phyloP scores from a whole-genome alignment of 257 asterid genomes.

The Nicotiana noctiflora region DNA sequence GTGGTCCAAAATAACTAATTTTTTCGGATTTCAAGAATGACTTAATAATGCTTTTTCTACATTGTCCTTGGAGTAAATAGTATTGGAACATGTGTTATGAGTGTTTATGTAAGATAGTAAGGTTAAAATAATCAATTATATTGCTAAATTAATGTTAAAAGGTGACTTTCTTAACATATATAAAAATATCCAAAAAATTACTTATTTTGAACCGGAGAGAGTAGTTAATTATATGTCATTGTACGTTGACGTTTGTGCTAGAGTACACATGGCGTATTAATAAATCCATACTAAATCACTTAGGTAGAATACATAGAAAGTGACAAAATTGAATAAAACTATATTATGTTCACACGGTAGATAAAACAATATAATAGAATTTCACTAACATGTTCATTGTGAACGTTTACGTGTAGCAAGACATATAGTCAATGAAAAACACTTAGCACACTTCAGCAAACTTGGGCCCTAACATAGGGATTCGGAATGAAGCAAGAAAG shows the following conservation, averaged over 20 bases:
- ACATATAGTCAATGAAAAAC: background rate
- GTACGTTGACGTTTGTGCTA: background rate
- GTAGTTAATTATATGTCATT: background rate
- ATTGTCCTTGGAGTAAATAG: too few species aligned
- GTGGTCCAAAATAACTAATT: too few species aligned
- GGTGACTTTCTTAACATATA: too few species aligned
- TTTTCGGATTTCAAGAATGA: too few species aligned
- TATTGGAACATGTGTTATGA: too few species aligned
- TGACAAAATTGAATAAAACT: background rate
- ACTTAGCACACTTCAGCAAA: background rate
- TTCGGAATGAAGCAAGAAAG: background rate
- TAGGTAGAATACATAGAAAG: background rate
- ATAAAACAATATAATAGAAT: background rate
- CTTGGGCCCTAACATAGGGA: background rate
- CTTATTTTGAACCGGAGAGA: too few species aligned
- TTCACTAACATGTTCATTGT: background rate
- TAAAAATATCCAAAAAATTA: too few species aligned
- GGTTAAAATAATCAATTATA: too few species aligned
- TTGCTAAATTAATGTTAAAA: too few species aligned
- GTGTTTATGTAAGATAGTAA: too few species aligned
- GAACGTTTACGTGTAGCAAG: background rate
- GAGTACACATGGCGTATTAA: background rate
- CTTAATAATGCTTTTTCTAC: too few species aligned
- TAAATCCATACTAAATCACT: background rate
- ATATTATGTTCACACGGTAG: background rate